A percentile compares a stretch with the other conserved stretches of the same genome.
Conservation (phyloP, 208 protist genomes). For the Leptomonas pyrrhocoris region DNA sequence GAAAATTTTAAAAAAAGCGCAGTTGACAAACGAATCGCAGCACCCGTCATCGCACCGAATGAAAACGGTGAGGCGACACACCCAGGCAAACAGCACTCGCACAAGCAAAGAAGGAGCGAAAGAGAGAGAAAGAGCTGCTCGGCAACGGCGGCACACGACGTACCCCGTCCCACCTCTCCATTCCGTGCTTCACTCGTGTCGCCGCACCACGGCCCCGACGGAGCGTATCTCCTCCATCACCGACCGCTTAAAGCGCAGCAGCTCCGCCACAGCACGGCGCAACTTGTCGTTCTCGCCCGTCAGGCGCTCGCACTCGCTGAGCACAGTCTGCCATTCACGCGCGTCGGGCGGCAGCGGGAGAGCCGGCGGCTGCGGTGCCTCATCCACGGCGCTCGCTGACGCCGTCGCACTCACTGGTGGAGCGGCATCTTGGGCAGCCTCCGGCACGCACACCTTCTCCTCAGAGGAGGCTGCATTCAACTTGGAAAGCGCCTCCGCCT, state of each 20-base stretch:
- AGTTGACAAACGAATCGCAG: too few species aligned
- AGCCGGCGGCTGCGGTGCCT: background rate
- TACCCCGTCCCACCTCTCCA: too few species aligned
- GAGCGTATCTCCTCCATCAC: constrained; percentile 26
- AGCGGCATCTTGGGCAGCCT: background rate
- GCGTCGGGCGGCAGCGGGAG: background rate
- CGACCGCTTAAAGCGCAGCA: constrained; percentile 31
- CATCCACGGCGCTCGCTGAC: background rate
- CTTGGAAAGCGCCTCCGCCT: background rate
- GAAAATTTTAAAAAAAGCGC: background rate
- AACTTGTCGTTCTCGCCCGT: constrained; percentile 22
- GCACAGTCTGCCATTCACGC: constrained; percentile 1
- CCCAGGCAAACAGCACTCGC: too few species aligned
- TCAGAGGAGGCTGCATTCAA: background rate
- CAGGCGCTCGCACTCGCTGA: constrained; percentile 7
- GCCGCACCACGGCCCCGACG: background rate
- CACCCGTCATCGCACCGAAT: too few species aligned
- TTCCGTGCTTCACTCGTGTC: background rate
- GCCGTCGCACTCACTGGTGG: background rate
- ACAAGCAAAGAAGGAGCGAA: background rate
- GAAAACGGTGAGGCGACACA: too few species aligned
- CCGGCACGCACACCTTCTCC: background rate
- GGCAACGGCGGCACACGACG: constrained; percentile 1
- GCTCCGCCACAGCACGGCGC: constrained; percentile 11
- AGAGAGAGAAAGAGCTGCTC: background rate